These are phyloP conservation scores for Termitomyces sp. DNA, from an alignment of 768 basidiomycete species.

Conservation along the genomic window DNA sequence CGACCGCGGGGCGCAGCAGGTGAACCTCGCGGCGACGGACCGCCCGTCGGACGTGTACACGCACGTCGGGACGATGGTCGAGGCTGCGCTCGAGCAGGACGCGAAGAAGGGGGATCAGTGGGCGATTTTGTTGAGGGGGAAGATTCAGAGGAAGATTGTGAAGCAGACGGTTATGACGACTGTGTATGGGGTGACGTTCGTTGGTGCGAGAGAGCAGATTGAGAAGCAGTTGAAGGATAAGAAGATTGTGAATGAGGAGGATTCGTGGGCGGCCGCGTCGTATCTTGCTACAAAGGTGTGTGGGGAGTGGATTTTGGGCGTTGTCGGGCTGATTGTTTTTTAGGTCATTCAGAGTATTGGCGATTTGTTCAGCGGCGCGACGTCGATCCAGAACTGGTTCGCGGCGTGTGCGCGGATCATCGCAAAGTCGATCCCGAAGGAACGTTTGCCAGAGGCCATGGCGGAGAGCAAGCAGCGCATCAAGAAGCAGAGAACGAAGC, in stretches of 20 bases:
- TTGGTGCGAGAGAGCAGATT: slow-evolving; percentile 94
- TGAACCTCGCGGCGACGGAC: slow-evolving; percentile 83
- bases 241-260: slow-evolving; percentile 64
- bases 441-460: slow-evolving; percentile 49
- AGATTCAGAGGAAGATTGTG: slow-evolving; percentile 88
- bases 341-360: slow-evolving; percentile 79
- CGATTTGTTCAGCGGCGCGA: slow-evolving; percentile 90
- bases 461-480: slow-evolving; percentile 13
- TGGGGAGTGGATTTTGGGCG: too few species aligned
- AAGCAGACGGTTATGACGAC: slow-evolving; percentile 99
- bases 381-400: slow-evolving; percentile 88
- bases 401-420: slow-evolving; percentile 79
- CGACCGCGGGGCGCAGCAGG: slow-evolving; percentile 79
- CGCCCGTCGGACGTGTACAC: slow-evolving; percentile 94
- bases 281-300: slow-evolving; percentile 78
- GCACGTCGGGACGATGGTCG: slow-evolving; percentile 83
- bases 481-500: slow-evolving; percentile 11
- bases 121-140: slow-evolving; percentile 65
- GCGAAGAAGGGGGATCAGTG: slow-evolving; percentile 41
- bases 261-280: slow-evolving; percentile 66
- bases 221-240: slow-evolving; percentile 80
- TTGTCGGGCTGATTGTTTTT: background rate
- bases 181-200: slow-evolving; percentile 94
- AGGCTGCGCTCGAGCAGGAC: slow-evolving; percentile 57
- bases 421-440: slow-evolving; percentile 76